phyloP scores from a whole-genome alignment of 331 rosid genomes.

The Cydonia oblonga region DNA sequence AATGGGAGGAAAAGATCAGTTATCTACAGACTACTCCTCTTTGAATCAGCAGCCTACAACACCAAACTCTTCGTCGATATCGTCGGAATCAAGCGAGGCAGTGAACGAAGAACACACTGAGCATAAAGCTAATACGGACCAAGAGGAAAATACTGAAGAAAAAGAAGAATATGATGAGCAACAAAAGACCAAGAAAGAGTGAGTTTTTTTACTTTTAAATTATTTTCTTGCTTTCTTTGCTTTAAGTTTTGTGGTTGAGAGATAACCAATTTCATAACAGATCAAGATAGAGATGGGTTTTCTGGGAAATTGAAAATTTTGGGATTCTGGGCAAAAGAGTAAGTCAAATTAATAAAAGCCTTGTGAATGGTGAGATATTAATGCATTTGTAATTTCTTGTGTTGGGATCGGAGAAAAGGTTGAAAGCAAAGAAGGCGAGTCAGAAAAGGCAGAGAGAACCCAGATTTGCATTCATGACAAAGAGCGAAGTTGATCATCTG shows the following conservation, averaged over 20 bases:
- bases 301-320: background rate
- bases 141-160: background rate
- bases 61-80: slow-evolving; percentile 74
- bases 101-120: slow-evolving; percentile 32
- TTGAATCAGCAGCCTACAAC: slow-evolving; percentile 48
- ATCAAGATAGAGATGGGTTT: background rate
- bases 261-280: background rate
- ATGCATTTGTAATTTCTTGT: background rate
- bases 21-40: slow-evolving; percentile 20
- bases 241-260: background rate
- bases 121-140: slow-evolving; percentile 10
- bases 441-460: slow-evolving; percentile 72
- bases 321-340: background rate
- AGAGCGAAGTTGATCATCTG: slow-evolving; percentile 97
- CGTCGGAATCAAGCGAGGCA: slow-evolving; percentile 58
- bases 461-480: slow-evolving; percentile 94
- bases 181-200: slow-evolving; percentile 45
- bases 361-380: background rate
- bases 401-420: slow-evolving; percentile 23
- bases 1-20: slow-evolving; percentile 8
- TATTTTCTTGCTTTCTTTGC: background rate
- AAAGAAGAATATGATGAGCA: slow-evolving; percentile 14
- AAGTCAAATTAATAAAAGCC: background rate
- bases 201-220: slow-evolving; percentile 9
- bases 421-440: slow-evolving; percentile 62